Evolutionary conservation across 164 flowering plant species (phyloP).

Genomic region (Vitis cinerea): DNA sequence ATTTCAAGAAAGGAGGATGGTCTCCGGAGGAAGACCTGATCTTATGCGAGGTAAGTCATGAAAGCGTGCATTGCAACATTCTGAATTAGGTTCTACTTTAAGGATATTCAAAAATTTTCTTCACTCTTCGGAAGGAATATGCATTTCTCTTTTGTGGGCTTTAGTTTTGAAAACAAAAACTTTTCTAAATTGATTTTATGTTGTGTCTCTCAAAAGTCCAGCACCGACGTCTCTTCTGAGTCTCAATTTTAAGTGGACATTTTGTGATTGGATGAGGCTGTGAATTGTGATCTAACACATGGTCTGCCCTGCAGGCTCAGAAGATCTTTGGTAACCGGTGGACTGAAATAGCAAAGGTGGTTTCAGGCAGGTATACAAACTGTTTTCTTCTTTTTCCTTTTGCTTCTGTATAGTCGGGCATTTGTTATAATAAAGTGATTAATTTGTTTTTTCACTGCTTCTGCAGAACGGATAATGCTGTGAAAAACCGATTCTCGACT

Average conservation of each 20-base stretch:
- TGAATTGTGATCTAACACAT: constrained; percentile 12
- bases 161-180: background rate
- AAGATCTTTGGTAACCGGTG: constrained; percentile 91
- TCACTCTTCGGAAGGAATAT: no score
- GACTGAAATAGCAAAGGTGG: constrained; percentile 99
- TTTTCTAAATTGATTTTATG: constrained; percentile 3
- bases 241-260: constrained; percentile 4
- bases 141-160: no score
- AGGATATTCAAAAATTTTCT: no score
- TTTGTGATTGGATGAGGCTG: background rate
- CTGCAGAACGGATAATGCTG: constrained; percentile 97
- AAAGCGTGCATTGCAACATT: background rate
- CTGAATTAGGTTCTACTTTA: no score
- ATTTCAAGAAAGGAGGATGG: constrained; percentile 99
- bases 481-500: constrained; percentile 91
- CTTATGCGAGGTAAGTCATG: constrained; percentile 75
- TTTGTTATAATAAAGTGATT: background rate
- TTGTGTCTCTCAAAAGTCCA: constrained; percentile 10
- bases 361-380: constrained; percentile 86
- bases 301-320: constrained; percentile 70
- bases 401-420: background rate
- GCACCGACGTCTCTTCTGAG: background rate
- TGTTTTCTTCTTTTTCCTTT: background rate
- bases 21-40: constrained; percentile 92
- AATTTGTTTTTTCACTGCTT: constrained; percentile 2